A percentile compares a stretch with the other conserved stretches of the same genome.
phyloP scores from a whole-genome alignment of 2,329 filamentous ascomycete species.

The Penicillium sp. region DNA sequence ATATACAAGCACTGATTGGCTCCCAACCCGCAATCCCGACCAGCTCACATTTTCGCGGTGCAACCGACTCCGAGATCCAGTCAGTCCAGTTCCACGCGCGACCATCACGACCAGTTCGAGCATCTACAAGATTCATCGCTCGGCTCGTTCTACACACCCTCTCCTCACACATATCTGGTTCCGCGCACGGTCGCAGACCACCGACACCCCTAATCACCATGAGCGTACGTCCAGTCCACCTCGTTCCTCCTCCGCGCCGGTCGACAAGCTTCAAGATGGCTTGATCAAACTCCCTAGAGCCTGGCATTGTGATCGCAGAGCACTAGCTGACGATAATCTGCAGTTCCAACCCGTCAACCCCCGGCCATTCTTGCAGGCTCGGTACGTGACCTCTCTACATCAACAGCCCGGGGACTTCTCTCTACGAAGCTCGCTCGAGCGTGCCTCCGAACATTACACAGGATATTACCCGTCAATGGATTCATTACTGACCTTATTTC shows the following conservation, averaged over 20 bases:
- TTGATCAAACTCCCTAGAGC: not conserved
- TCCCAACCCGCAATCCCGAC: constrained; percentile 21
- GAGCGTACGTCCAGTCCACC: constrained; percentile 38
- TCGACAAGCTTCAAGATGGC: constrained; percentile 18
- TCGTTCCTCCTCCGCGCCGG: constrained; percentile 10
- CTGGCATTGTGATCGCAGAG: not conserved
- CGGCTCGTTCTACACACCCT: constrained; percentile 1
- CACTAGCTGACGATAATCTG: constrained; percentile 18
- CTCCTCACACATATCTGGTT: not conserved
- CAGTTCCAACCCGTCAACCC: constrained; percentile 94
- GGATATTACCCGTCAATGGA: not conserved
- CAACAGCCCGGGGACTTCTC: not conserved
- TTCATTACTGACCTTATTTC: not conserved
- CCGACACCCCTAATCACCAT: constrained; percentile 31
- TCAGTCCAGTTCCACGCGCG: constrained; percentile 20
- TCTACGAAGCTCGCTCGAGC: not conserved
- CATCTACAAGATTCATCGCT: constrained; percentile 16
- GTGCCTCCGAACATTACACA: not conserved
- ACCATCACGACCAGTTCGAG: constrained; percentile 23
- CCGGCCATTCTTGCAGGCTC: constrained; percentile 90
- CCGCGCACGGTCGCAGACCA: constrained; percentile 7
- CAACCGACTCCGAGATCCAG: constrained; percentile 24
- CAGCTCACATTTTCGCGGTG: constrained; percentile 46
- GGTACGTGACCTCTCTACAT: constrained; percentile 63
- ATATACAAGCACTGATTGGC: constrained; percentile 33